These are phyloP conservation scores for Nakazawaea sp. DNA, from an alignment of 805 yeast species.

Conservation along the genomic window DNA sequence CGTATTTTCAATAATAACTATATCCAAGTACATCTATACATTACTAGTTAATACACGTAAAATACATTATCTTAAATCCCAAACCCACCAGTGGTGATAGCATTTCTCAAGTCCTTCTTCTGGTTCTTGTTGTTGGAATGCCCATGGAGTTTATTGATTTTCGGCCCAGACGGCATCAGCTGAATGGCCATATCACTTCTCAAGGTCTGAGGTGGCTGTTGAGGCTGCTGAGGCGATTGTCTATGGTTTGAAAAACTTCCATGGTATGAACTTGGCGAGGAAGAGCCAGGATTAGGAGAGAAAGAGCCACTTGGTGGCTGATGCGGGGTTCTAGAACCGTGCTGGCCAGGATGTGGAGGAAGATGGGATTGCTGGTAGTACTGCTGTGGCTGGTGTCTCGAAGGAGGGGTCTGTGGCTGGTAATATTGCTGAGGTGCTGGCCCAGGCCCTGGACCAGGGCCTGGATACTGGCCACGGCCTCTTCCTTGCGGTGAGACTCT, in stretches of 20 bases:
- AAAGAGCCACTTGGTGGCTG: slow-evolving; percentile 2
- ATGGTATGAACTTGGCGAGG: neutral
- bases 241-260: too few species aligned
- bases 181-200: slow-evolving; percentile 10
- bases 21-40: too few species aligned
- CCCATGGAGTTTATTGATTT: slow-evolving; percentile 10
- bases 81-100: slow-evolving; percentile 10
- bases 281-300: neutral
- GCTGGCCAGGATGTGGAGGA: slow-evolving; percentile 2
- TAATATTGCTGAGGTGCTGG: slow-evolving; percentile 1
- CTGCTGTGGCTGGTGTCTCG: neutral
- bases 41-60: too few species aligned
- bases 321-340: slow-evolving; percentile 4
- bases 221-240: neutral
- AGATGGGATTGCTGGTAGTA: slow-evolving; percentile 3
- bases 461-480: neutral
- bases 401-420: neutral
- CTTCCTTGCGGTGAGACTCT: neutral
- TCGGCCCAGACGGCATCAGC: slow-evolving; percentile 8
- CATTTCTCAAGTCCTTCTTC: slow-evolving; percentile 10
- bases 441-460: neutral
- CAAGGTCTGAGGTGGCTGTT: neutral
- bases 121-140: slow-evolving; percentile 3
- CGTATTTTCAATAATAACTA: too few species aligned
- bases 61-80: slow-evolving; percentile 4